Conservation (phyloP, 2,329 filamentous ascomycete genomes). For the Apiospora hydei region DNA sequence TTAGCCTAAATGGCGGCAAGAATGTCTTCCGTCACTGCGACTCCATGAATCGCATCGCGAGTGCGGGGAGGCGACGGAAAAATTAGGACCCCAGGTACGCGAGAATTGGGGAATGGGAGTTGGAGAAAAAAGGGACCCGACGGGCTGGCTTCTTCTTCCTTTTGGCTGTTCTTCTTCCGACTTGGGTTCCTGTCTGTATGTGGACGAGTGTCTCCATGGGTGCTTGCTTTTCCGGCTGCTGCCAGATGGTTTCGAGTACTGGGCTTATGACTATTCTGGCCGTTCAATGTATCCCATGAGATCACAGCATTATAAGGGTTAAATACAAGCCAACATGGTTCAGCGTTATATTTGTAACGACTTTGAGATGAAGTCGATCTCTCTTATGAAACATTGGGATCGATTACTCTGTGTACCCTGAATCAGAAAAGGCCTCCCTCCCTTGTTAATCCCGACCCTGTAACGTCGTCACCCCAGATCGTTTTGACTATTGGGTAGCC, state of each 20-base stretch:
- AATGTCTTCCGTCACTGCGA: neutral
- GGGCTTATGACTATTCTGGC: too few species aligned
- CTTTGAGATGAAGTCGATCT: neutral
- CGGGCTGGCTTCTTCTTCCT: neutral
- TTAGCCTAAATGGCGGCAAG: conserved; percentile 19
- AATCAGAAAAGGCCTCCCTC: neutral
- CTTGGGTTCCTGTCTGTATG: too few species aligned
- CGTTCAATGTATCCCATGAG: too few species aligned
- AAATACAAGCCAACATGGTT: neutral
- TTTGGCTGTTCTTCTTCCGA: too few species aligned
- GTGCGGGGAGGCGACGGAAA: neutral
- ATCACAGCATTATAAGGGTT: neutral
- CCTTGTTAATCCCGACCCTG: neutral
- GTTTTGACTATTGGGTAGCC: neutral
- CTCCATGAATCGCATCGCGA: neutral
- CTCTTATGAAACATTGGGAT: neutral
- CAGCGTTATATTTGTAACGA: neutral
- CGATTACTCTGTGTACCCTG: neutral
- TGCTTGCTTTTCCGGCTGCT: conserved; percentile 4
- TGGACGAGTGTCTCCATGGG: neutral
- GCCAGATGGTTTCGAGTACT: too few species aligned
- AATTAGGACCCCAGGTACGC: neutral
- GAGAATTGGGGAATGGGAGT: neutral
- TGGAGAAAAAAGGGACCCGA: neutral
- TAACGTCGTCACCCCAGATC: neutral